Conservation (phyloP, 805 yeast genomes). For the Hanseniaspora valbyensis region DNA sequence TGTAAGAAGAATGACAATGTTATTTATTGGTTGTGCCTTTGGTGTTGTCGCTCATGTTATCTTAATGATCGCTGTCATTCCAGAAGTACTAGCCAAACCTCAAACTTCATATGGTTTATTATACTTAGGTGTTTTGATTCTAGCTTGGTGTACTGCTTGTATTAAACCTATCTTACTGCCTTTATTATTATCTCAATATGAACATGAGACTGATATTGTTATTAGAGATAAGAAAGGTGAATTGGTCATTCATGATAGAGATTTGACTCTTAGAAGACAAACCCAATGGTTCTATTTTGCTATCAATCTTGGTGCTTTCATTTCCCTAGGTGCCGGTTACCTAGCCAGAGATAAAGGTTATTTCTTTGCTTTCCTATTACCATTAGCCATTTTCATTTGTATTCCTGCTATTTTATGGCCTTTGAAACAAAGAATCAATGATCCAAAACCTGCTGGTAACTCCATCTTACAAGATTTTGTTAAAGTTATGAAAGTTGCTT, state of each 20-base stretch:
- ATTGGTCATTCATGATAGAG: constrained; percentile 57
- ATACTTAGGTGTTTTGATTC: constrained; percentile 32
- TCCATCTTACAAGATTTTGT: constrained; percentile 37
- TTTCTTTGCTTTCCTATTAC: constrained; percentile 66
- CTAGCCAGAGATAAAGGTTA: constrained; percentile 54
- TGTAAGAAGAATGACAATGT: constrained; percentile 63
- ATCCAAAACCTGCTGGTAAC: constrained; percentile 24
- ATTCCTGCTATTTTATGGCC: constrained; percentile 39
- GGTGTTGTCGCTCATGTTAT: constrained; percentile 55
- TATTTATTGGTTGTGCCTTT: constrained; percentile 46
- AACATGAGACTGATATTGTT: constrained; percentile 48
- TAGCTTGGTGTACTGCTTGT: constrained; percentile 73
- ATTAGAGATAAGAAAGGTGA: constrained; percentile 54
- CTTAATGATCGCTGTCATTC: constrained; percentile 59
- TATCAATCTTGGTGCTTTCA: constrained; percentile 64
- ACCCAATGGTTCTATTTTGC: constrained; percentile 67
- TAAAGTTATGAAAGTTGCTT: constrained; percentile 34
- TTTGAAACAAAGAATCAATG: constrained; percentile 24
- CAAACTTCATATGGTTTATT: constrained; percentile 56
- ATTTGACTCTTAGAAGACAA: constrained; percentile 58
- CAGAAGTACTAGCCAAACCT: constrained; percentile 37
- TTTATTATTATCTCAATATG: constrained; percentile 60
- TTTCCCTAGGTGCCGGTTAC: constrained; percentile 68
- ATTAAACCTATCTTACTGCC: constrained; percentile 63
- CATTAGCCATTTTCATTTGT: constrained; percentile 47